Base-by-base conservation (phyloP, 768 basidiomycete species). In the Boletellus sp. region DNA sequence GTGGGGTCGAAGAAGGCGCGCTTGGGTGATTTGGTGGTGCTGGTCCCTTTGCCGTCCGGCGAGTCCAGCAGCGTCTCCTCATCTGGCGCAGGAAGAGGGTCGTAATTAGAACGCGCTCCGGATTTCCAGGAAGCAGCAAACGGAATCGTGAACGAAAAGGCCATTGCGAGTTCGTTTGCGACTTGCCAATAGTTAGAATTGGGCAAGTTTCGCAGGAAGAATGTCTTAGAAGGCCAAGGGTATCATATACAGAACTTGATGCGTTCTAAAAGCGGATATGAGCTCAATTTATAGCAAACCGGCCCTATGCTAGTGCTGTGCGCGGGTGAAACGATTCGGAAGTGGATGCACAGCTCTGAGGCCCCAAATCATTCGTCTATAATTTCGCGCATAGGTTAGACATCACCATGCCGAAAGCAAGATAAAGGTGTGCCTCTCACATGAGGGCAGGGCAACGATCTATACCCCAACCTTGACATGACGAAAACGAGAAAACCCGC, bases 11-110 rank as follows among this genome's bases (percentile, higher is more conserved):
- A 36, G 26, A 55, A 23, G 11, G n/a, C 26, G 26, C 8, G 37
- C 17, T 35, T 48, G 40, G 31, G 37, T 12, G 40, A 20, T 23
- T 28, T 10, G 33, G 15, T 19, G 12, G 3, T 11, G 15, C 2
- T 48, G 4, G 23, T n/a, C 19, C 40, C 45, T 22, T 46, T 34
- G 42, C 19, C 38, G 7, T 38, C 44, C 0, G 46, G 47, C 15
- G 51, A 42, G n/a, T 32, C 22, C 2, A 52, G 16, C 3, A 55
- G 32, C 12, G 42, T 53, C 37, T 62, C 61, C 15, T 63, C 61
- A 20, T 62, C 61, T 13, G 42, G 28, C 6, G 44, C 42, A 12
- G 58, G 53, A 16, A 57, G 47, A 22, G 42, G 50, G 9, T 48
- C 26, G 24, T 63, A 62, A 32, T n/a, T n/a, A n/a, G 58, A 41